Percentiles rank a stretch among this genome's conserved stretches.
These are phyloP conservation scores for Crataegus laevigata DNA, from an alignment of 306 rosid species.

Conservation along the genomic window DNA sequence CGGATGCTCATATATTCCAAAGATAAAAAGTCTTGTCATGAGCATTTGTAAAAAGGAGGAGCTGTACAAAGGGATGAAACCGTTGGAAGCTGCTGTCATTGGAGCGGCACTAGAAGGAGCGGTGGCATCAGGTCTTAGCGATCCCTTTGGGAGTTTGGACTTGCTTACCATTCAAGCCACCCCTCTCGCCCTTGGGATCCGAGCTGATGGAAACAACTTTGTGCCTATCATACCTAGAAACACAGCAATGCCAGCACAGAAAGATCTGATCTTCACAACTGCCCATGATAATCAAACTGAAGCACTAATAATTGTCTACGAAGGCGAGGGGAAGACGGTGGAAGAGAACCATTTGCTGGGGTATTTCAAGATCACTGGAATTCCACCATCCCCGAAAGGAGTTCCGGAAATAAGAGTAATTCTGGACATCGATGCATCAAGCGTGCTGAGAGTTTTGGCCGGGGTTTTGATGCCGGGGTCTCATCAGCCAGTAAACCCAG, in stretches of 20 bases:
- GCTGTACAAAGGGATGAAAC: constrained; percentile 56
- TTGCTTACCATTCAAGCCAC: constrained; percentile 70
- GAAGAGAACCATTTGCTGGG: constrained; percentile 77
- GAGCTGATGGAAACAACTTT: constrained; percentile 54
- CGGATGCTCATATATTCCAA: constrained; percentile 81
- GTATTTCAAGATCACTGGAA: constrained; percentile 64
- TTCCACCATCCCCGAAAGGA: constrained; percentile 64
- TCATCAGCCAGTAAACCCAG: constrained; percentile 40
- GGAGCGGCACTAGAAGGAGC: constrained; percentile 94
- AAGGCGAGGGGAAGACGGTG: constrained; percentile 54
- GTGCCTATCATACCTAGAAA: constrained; percentile 60
- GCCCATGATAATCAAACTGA: constrained; percentile 65
- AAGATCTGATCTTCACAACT: constrained; percentile 62
- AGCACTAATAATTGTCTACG: constrained; percentile 66
- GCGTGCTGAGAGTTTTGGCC: constrained; percentile 53
- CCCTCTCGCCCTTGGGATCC: constrained; percentile 77
- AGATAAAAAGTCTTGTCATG: constrained; percentile 42
- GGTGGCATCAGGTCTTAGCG: constrained; percentile 64
- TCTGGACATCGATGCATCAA: constrained; percentile 75
- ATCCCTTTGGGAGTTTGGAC: constrained; percentile 77
- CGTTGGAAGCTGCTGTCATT: constrained; percentile 71
- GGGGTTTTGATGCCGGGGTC: constrained; percentile 58
- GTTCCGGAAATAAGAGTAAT: constrained; percentile 62
- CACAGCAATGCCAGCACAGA: constrained; percentile 73
- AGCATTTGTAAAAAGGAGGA: constrained; percentile 30